Conservation (phyloP, 208 protist genomes). For the Naegleria fowleri region DNA sequence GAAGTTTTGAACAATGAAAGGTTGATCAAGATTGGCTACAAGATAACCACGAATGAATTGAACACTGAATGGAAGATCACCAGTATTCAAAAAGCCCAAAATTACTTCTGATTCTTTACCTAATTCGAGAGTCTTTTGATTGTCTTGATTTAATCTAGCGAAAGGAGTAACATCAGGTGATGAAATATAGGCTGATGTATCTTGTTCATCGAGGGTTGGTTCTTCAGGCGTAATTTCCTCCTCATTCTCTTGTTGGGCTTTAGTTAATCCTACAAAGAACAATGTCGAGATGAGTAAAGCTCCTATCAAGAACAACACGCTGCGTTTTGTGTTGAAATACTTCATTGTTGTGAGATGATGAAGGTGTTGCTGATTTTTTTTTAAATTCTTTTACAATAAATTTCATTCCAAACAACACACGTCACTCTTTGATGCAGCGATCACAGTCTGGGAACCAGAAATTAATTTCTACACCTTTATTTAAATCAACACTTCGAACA, state of each 20-base stretch:
- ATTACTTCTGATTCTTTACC: neutral
- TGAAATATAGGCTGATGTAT: neutral
- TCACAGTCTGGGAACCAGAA: too few species aligned
- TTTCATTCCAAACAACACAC: too few species aligned
- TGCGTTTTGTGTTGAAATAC: neutral
- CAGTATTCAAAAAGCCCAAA: constrained; percentile 12
- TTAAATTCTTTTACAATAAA: too few species aligned
- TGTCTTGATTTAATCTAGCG: neutral
- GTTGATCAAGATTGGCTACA: neutral
- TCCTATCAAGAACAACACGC: neutral
- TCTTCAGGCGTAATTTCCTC: neutral
- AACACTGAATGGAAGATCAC: constrained; percentile 5
- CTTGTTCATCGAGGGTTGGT: neutral
- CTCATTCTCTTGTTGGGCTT: neutral
- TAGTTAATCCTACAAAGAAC: neutral
- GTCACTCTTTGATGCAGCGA: too few species aligned
- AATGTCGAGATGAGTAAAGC: neutral
- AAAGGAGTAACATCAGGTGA: constrained; percentile 13
- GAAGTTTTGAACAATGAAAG: constrained; percentile 69
- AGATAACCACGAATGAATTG: constrained; percentile 23
- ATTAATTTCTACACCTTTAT: too few species aligned
- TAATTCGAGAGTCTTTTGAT: constrained; percentile 10
- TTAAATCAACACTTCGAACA: too few species aligned
- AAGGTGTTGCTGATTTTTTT: too few species aligned
- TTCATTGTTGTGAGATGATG: neutral